phyloP scores from a whole-genome alignment of 306 rosid genomes.

The Potentilla sterilis region DNA sequence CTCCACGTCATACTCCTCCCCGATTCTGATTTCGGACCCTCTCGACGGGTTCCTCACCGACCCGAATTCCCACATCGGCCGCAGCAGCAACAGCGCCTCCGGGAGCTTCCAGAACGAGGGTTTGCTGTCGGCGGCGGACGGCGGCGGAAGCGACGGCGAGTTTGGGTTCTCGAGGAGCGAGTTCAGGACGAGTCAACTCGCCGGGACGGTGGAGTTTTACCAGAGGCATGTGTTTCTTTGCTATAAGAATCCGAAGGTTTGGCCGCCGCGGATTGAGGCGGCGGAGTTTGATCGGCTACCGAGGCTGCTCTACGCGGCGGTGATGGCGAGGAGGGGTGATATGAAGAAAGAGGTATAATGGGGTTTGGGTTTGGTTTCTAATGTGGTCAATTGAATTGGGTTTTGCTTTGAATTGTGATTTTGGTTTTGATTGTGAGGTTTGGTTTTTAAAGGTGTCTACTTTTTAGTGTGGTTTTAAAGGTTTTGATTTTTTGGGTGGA shows the following conservation, averaged over 20 bases:
- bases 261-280: slow-evolving; percentile 95
- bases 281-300: slow-evolving; percentile 97
- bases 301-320: slow-evolving; percentile 81
- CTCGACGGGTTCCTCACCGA: slow-evolving; percentile 70
- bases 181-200: slow-evolving; percentile 57
- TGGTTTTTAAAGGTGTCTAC: background rate
- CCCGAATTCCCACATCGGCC: slow-evolving; percentile 42
- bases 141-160: slow-evolving; percentile 43
- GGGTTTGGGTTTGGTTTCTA: background rate
- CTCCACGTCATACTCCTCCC: slow-evolving; percentile 65
- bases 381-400: slow-evolving; percentile 2
- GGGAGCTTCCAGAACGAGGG: slow-evolving; percentile 91
- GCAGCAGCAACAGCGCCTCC: slow-evolving; percentile 45
- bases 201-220: slow-evolving; percentile 75
- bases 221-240: slow-evolving; percentile 81
- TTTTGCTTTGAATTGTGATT: background rate
- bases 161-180: slow-evolving; percentile 71
- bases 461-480: background rate
- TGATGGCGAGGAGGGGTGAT: slow-evolving; percentile 58
- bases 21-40: slow-evolving; percentile 72
- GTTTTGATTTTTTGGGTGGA: background rate
- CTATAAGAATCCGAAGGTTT: slow-evolving; percentile 75
- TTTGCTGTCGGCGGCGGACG: slow-evolving; percentile 20
- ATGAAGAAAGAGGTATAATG: slow-evolving; percentile 65
- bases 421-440: background rate